Conservation (phyloP, 179 eudicot genomes). For the Pouteria campechiana region DNA sequence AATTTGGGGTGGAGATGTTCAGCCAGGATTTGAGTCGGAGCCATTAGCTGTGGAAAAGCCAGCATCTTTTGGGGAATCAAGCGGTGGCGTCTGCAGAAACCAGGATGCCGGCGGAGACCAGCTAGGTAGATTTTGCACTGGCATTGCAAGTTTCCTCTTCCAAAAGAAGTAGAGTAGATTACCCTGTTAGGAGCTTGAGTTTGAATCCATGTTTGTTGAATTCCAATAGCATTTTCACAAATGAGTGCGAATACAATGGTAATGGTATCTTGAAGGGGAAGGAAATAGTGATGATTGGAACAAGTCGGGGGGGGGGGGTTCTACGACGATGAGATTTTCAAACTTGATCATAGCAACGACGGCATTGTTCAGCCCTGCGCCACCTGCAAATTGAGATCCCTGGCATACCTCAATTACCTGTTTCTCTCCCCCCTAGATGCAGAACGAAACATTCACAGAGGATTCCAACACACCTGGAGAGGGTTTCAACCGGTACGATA, state of each 20-base stretch:
- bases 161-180: slow-evolving; percentile 27
- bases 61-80: slow-evolving; percentile 61
- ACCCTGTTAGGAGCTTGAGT: slow-evolving; percentile 18
- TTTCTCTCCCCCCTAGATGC: no score
- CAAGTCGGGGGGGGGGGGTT: slow-evolving; percentile 12
- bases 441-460: no score
- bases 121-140: slow-evolving; percentile 81
- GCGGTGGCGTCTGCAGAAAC: slow-evolving; percentile 24
- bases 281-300: slow-evolving; percentile 30
- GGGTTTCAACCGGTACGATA: no score
- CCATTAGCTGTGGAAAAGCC: slow-evolving; percentile 51
- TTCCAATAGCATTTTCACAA: slow-evolving; percentile 5
- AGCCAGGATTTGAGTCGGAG: slow-evolving; percentile 65
- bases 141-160: slow-evolving; percentile 84
- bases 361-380: no score
- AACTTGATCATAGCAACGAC: slow-evolving; percentile 58
- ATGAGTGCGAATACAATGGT: slow-evolving; percentile 8
- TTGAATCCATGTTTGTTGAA: slow-evolving; percentile 14
- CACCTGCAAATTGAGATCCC: no score
- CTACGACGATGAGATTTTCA: slow-evolving; percentile 46
- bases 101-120: slow-evolving; percentile 30
- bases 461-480: no score
- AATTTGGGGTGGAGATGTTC: slow-evolving; percentile 64
- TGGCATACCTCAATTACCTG: no score
- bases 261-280: slow-evolving; percentile 52